A percentile compares a stretch with the other conserved stretches of the same genome.
phyloP scores from a whole-genome alignment of 169 alveolate species.

The Plasmodium blacklocki region DNA sequence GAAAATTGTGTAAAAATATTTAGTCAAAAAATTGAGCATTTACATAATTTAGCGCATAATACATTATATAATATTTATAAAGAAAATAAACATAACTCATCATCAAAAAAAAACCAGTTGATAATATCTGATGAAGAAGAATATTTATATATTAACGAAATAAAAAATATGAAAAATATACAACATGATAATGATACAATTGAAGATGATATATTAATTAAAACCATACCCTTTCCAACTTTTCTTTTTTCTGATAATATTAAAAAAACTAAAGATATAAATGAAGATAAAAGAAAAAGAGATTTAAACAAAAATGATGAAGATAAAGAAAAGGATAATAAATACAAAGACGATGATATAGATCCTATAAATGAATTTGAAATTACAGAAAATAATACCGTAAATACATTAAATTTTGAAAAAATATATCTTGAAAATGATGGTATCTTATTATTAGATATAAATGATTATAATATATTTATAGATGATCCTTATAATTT shows the following conservation, averaged over 20 bases:
- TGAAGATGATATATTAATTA: slow-evolving; percentile 52
- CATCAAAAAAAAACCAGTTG: slow-evolving; percentile 26
- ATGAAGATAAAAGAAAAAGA: background rate
- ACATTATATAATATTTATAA: slow-evolving; percentile 56
- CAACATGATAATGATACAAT: slow-evolving; percentile 14
- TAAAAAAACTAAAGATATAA: slow-evolving; percentile 12
- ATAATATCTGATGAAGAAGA: slow-evolving; percentile 53
- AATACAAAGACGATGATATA: background rate
- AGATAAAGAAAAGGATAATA: background rate
- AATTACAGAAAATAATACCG: slow-evolving; percentile 9
- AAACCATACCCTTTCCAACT: slow-evolving; percentile 65
- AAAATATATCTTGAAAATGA: slow-evolving; percentile 64
- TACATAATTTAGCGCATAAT: slow-evolving; percentile 72
- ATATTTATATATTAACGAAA: slow-evolving; percentile 53
- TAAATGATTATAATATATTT: slow-evolving; percentile 59
- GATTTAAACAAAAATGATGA: background rate
- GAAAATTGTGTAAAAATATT: slow-evolving; percentile 74
- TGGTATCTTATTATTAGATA: slow-evolving; percentile 52
- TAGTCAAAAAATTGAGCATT: slow-evolving; percentile 62
- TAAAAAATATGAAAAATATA: slow-evolving; percentile 30
- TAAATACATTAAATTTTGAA: slow-evolving; percentile 54
- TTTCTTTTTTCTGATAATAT: slow-evolving; percentile 56
- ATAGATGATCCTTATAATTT: slow-evolving; percentile 55
- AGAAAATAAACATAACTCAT: slow-evolving; percentile 27
- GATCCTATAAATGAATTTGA: slow-evolving; percentile 3